Percentiles rank a stretch among this genome's conserved stretches.
Evolutionary conservation across 352 stramenopile genomes (phyloP).

Genomic region (Pythium rhizo-oryzae): DNA sequence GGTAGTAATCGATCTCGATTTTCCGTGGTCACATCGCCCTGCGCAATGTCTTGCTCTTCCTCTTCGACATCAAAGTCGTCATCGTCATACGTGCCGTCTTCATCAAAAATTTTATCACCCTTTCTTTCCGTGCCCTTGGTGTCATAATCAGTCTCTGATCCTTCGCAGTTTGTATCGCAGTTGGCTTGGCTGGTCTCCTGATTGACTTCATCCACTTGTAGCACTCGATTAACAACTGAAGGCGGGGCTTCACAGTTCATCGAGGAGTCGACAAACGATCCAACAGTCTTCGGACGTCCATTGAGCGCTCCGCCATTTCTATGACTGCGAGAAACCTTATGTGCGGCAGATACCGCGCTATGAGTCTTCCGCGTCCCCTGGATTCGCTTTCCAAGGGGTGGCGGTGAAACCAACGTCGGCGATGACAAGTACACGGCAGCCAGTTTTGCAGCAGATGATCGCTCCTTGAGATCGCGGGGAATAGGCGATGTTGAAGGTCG

Average conservation of each 20-base stretch:
- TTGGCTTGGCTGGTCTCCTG: not conserved
- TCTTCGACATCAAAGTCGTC: conserved; percentile 3
- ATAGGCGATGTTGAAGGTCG: conserved; percentile 20
- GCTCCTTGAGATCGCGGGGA: not conserved
- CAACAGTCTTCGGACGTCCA: no score
- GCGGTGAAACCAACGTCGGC: conserved; percentile 52
- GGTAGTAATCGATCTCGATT: conserved; percentile 14
- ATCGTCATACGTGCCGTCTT: conserved; percentile 3
- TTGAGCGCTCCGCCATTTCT: no score
- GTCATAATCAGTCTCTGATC: no score
- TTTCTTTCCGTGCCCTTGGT: no score
- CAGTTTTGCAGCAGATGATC: conserved; percentile 22
- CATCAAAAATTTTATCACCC: not conserved
- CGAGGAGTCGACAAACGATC: not conserved
- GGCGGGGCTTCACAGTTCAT: not conserved
- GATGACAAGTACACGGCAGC: conserved; percentile 37
- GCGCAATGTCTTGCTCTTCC: not conserved
- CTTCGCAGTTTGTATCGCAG: not conserved
- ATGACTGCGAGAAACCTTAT: not conserved
- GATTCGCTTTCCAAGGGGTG: conserved; percentile 46
- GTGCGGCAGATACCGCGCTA: not conserved
- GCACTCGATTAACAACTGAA: no score
- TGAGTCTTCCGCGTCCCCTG: conserved; percentile 5
- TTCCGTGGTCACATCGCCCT: not conserved
- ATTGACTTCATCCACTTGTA: not conserved